A percentile compares a stretch with the other conserved stretches of the same genome.
Conservation (phyloP, 2,329 filamentous ascomycete species). For the Fusarium incarnatum region DNA sequence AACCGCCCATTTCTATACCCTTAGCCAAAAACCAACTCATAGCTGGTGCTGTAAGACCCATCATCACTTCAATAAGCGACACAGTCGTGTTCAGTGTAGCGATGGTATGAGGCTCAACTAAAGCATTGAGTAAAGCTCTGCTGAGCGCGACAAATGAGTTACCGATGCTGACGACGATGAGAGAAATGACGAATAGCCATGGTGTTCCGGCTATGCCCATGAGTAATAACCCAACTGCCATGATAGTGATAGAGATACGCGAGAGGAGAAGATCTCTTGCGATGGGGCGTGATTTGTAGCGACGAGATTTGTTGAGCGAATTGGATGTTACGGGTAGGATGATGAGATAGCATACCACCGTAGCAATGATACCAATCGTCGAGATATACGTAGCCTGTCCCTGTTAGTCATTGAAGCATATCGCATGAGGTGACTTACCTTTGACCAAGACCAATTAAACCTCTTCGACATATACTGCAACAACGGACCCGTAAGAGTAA, state of each 20-base stretch:
- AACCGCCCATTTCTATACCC: constrained; percentile 60
- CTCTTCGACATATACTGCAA: constrained; percentile 66
- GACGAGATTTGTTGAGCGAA: constrained; percentile 46
- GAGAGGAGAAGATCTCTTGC: constrained; percentile 56
- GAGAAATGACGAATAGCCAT: constrained; percentile 52
- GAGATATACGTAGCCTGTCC: constrained; percentile 56
- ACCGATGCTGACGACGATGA: constrained; percentile 61
- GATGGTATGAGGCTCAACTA: constrained; percentile 65
- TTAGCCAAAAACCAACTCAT: constrained; percentile 60
- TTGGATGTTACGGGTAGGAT: constrained; percentile 53
- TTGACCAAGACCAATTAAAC: constrained; percentile 62
- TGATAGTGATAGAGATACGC: constrained; percentile 50
- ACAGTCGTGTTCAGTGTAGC: constrained; percentile 66
- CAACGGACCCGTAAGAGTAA: constrained; percentile 52
- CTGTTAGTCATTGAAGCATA: not conserved
- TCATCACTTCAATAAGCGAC: constrained; percentile 61
- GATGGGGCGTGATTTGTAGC: constrained; percentile 48
- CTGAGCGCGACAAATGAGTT: constrained; percentile 57
- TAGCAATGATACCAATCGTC: constrained; percentile 53
- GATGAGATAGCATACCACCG: constrained; percentile 54
- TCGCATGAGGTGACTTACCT: constrained; percentile 46
- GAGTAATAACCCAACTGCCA: constrained; percentile 52
- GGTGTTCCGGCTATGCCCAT: constrained; percentile 53
- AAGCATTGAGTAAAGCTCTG: constrained; percentile 63
- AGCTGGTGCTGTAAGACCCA: constrained; percentile 59